These are phyloP conservation scores for Flaveria floridana DNA, from an alignment of 140 eudicot species.

Conservation along the genomic window DNA sequence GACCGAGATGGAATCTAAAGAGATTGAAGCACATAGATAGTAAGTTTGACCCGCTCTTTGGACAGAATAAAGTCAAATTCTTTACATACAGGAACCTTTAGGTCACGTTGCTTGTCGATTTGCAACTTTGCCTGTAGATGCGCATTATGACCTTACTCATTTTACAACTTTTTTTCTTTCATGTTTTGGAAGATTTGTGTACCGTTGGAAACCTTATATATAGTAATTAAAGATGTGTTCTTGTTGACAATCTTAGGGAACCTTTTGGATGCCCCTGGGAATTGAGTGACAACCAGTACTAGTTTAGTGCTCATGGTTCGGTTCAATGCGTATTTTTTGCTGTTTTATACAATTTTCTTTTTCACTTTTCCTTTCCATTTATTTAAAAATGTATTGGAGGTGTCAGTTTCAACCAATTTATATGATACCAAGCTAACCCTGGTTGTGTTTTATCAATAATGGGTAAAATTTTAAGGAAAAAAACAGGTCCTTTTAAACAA, in stretches of 20 bases:
- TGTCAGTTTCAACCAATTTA: no score
- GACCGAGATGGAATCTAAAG: constrained; percentile 71
- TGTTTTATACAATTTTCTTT: not conserved
- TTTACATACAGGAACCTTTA: constrained; percentile 15
- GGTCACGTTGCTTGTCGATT: constrained; percentile 26
- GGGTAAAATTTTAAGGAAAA: not conserved
- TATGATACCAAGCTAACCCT: not conserved
- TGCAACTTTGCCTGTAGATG: constrained; percentile 34
- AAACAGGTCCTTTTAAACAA: not conserved
- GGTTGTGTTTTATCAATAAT: not conserved
- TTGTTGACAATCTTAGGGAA: constrained; percentile 13
- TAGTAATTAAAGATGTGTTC: constrained; percentile 17
- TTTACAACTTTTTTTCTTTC: constrained; percentile 17
- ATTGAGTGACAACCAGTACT: not conserved
- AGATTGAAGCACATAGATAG: constrained; percentile 41
- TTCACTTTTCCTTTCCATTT: not conserved
- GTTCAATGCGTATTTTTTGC: not conserved
- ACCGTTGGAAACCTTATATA: constrained; percentile 32
- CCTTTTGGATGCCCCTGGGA: constrained; percentile 13
- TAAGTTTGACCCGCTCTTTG: constrained; percentile 7
- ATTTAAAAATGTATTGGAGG: no score
- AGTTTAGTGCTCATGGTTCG: not conserved
- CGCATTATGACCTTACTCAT: constrained; percentile 8
- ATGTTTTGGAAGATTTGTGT: constrained; percentile 18
- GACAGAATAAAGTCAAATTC: constrained; percentile 21